Conservation (phyloP, 345 rosid species). For the Geranium brycei region DNA sequence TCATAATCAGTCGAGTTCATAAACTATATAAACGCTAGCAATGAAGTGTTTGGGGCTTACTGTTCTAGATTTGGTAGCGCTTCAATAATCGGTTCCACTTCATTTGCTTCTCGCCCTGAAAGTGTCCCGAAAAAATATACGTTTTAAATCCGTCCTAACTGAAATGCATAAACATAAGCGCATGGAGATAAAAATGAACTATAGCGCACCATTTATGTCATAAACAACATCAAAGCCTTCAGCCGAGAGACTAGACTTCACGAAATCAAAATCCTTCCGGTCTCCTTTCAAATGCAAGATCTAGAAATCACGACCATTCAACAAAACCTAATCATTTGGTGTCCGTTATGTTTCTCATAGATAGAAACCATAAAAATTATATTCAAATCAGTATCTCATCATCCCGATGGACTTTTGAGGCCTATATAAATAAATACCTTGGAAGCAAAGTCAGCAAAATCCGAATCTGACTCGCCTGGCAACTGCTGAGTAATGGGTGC, state of each 20-base stretch:
- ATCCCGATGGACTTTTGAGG: too few species aligned
- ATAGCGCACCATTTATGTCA: conserved; percentile 69
- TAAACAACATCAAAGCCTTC: conserved; percentile 89
- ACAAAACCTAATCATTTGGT: not conserved
- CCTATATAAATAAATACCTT: conserved; percentile 38
- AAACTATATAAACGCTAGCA: not conserved
- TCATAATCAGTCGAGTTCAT: too few species aligned
- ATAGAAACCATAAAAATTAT: not conserved
- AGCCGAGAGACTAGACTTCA: conserved; percentile 86
- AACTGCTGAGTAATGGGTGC: conserved; percentile 73
- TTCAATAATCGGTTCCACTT: conserved; percentile 84
- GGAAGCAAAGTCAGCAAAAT: conserved; percentile 72
- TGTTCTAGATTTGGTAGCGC: conserved; percentile 88
- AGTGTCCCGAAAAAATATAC: not conserved
- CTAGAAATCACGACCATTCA: conserved; percentile 26
- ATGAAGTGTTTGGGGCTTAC: conserved; percentile 26
- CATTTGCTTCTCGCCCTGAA: conserved; percentile 81
- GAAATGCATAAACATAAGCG: not conserved
- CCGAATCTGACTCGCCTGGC: conserved; percentile 85
- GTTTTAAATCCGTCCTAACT: not conserved
- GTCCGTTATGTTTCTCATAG: not conserved
- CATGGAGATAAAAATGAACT: not conserved
- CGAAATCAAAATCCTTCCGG: conserved; percentile 85
- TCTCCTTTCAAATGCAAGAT: conserved; percentile 94
- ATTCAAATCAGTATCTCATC: not conserved